Conservation (phyloP, 2,329 filamentous ascomycete species). For the Colletotrichum abscissum region DNA sequence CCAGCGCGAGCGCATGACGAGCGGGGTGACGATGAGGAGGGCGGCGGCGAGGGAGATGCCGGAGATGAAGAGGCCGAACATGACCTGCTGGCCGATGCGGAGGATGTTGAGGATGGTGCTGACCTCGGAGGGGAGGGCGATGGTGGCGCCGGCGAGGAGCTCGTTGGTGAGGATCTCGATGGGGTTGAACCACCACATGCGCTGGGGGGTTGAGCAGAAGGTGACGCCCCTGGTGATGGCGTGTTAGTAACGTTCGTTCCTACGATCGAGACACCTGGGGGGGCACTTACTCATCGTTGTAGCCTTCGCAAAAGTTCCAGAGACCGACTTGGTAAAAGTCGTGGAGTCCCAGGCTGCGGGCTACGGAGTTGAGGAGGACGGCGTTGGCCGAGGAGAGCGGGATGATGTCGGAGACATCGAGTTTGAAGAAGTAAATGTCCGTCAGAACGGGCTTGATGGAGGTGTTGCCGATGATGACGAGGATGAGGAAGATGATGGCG, state of each 20-base stretch:
- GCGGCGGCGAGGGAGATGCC: slow-evolving; percentile 77
- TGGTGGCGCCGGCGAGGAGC: slow-evolving; percentile 83
- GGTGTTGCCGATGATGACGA: slow-evolving; percentile 83
- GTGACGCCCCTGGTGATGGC: slow-evolving; percentile 71
- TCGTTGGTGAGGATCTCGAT: slow-evolving; percentile 84
- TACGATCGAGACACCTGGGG: background rate
- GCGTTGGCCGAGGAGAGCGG: slow-evolving; percentile 76
- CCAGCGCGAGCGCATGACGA: slow-evolving; percentile 65
- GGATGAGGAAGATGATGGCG: slow-evolving; percentile 80
- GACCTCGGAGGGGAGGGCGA: slow-evolving; percentile 82
- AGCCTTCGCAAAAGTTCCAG: slow-evolving; percentile 94
- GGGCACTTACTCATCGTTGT: slow-evolving; percentile 66
- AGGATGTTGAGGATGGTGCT: slow-evolving; percentile 80
- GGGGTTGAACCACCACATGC: slow-evolving; percentile 91
- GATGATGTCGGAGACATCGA: slow-evolving; percentile 86
- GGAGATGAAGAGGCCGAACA: slow-evolving; percentile 89
- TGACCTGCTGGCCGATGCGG: slow-evolving; percentile 79
- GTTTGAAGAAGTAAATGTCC: slow-evolving; percentile 84
- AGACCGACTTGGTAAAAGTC: slow-evolving; percentile 95
- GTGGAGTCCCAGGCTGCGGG: slow-evolving; percentile 85
- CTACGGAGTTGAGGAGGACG: slow-evolving; percentile 85
- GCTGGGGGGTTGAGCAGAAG: slow-evolving; percentile 75
- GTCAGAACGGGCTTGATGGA: slow-evolving; percentile 70
- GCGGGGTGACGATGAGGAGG: slow-evolving; percentile 73
- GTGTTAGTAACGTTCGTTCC: slow-evolving; percentile 55